phyloP scores from a whole-genome alignment of 805 yeast genomes.

The Metschnikowia rubicola region DNA sequence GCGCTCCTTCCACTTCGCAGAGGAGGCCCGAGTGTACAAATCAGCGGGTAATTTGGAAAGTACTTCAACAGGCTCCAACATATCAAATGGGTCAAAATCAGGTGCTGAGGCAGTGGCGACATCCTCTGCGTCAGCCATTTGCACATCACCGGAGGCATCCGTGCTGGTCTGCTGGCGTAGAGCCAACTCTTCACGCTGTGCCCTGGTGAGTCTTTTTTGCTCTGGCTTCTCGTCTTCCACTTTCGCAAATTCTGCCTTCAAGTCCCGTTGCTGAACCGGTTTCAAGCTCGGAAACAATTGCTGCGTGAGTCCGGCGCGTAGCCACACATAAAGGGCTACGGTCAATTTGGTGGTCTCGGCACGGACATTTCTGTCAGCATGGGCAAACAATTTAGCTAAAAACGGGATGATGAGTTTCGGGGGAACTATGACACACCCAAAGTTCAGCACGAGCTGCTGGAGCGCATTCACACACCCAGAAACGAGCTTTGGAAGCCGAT shows the following conservation, averaged over 20 bases:
- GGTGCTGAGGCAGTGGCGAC: slow-evolving; percentile 4
- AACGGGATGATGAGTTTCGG: slow-evolving; percentile 55
- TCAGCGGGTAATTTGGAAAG: slow-evolving; percentile 63
- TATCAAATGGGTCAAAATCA: slow-evolving; percentile 61
- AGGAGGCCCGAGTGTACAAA: slow-evolving; percentile 50
- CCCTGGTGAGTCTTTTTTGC: slow-evolving; percentile 54
- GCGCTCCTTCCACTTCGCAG: slow-evolving; percentile 87
- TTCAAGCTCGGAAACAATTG: slow-evolving; percentile 68
- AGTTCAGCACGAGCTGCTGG: slow-evolving; percentile 50
- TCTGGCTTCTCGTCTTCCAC: slow-evolving; percentile 38
- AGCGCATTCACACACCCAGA: slow-evolving; percentile 62
- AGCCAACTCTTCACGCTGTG: slow-evolving; percentile 46
- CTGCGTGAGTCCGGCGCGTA: slow-evolving; percentile 59
- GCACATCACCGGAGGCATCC: slow-evolving; percentile 20
- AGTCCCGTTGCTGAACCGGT: slow-evolving; percentile 88
- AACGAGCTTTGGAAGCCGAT: slow-evolving; percentile 74
- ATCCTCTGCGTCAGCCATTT: slow-evolving; percentile 28
- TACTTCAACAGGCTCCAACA: slow-evolving; percentile 68
- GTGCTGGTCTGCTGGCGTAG: slow-evolving; percentile 15
- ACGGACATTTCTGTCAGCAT: slow-evolving; percentile 84
- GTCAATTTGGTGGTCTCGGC: slow-evolving; percentile 69
- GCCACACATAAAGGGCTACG: slow-evolving; percentile 69
- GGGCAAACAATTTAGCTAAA: slow-evolving; percentile 70
- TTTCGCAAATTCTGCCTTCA: slow-evolving; percentile 62
- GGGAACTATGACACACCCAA: slow-evolving; percentile 61